Conservation (phyloP, 805 yeast species). For the Scheffersomyces stipitis region DNA sequence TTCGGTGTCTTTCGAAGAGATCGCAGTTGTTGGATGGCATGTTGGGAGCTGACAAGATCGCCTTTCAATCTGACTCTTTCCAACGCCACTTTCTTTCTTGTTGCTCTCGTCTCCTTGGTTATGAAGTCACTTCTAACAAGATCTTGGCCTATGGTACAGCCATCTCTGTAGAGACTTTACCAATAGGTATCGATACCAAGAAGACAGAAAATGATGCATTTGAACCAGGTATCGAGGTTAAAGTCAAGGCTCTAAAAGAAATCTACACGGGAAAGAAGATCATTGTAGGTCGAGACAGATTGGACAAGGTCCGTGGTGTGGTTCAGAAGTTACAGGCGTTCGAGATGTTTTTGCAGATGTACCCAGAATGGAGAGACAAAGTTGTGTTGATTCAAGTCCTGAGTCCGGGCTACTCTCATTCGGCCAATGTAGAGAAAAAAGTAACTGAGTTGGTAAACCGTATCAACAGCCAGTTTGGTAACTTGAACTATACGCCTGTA, state of each 20-base stretch:
- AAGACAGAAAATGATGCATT: slow-evolving; percentile 66
- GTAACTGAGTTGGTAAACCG: slow-evolving; percentile 79
- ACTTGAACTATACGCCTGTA: slow-evolving; percentile 80
- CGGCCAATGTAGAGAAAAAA: slow-evolving; percentile 70
- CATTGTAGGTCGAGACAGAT: slow-evolving; percentile 90
- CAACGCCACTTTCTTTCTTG: slow-evolving; percentile 89
- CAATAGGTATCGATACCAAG: slow-evolving; percentile 85
- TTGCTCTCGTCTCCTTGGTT: slow-evolving; percentile 83
- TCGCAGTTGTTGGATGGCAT: slow-evolving; percentile 83
- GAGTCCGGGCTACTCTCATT: slow-evolving; percentile 65
- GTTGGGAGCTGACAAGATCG: slow-evolving; percentile 84
- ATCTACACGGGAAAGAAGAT: slow-evolving; percentile 67
- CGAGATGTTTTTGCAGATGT: slow-evolving; percentile 83
- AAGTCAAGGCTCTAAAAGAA: slow-evolving; percentile 62
- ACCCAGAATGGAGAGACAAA: slow-evolving; percentile 86
- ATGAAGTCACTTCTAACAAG: slow-evolving; percentile 59
- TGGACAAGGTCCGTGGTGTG: slow-evolving; percentile 91
- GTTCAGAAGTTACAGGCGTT: slow-evolving; percentile 90
- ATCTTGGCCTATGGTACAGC: slow-evolving; percentile 76
- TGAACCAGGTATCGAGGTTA: slow-evolving; percentile 49
- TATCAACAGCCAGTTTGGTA: slow-evolving; percentile 84
- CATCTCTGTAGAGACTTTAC: slow-evolving; percentile 71
- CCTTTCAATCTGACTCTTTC: slow-evolving; percentile 84
- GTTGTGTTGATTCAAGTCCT: slow-evolving; percentile 92
- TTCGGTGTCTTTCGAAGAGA: slow-evolving; percentile 84